Conservation (phyloP, 108 stramenopile species). For the Hondaea fermentalgiana region DNA sequence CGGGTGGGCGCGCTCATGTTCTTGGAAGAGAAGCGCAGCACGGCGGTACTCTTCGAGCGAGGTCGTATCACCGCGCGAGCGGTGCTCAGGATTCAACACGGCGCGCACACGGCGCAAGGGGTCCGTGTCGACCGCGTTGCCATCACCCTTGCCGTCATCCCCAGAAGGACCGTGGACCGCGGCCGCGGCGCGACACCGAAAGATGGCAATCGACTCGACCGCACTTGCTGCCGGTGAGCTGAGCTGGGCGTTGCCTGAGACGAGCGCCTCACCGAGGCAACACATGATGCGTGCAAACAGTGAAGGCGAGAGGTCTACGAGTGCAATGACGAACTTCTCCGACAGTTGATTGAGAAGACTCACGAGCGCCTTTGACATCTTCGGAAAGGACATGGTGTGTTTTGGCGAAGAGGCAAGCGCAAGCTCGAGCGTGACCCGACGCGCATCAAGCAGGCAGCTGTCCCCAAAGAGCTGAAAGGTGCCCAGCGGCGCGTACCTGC, state of each 20-base stretch:
- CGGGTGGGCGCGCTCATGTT: slow-evolving; percentile 19
- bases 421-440: not conserved
- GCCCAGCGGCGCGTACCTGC: not conserved
- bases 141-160: not conserved
- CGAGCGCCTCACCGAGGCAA: slow-evolving; percentile 5
- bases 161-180: not conserved
- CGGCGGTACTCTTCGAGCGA: slow-evolving; percentile 29
- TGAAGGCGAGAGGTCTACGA: not conserved
- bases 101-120: not conserved
- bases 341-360: not conserved
- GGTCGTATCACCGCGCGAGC: slow-evolving; percentile 5
- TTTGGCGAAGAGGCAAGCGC: not conserved
- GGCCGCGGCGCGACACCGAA: not conserved
- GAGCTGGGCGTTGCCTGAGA: not conserved
- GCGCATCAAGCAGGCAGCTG: not conserved
- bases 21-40: slow-evolving; percentile 31
- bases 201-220: slow-evolving; percentile 2
- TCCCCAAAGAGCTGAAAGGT: slow-evolving; percentile 16
- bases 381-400: slow-evolving; percentile 1
- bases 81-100: slow-evolving; percentile 8
- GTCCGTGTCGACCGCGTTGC: not conserved
- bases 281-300: slow-evolving; percentile 5
- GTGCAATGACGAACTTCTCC: not conserved
- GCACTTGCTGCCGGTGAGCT: not conserved
- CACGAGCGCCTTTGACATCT: not conserved